Evolutionary conservation across 495 filamentous ascomycete genomes (phyloP).

Genomic region (Tuber umbilicatum): DNA sequence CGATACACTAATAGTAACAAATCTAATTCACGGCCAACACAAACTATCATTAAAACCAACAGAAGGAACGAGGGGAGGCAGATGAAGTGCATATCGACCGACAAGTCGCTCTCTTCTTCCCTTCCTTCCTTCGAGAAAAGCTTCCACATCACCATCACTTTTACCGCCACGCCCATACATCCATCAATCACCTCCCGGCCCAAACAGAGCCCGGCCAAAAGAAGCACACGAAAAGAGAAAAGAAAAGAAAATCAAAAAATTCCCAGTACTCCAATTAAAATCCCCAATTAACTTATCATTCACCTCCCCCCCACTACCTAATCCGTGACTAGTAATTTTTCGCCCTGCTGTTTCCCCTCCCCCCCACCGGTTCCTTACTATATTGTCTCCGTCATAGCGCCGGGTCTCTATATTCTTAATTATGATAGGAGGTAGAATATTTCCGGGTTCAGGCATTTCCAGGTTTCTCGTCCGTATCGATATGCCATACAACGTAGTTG

Average conservation of each 20-base stretch:
- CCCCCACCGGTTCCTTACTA: constrained; percentile 6
- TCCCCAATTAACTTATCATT: not conserved
- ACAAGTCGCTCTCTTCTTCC: not conserved
- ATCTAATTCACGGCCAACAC: not conserved
- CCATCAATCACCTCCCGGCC: not conserved
- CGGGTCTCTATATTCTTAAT: constrained; percentile 46
- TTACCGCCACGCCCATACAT: constrained; percentile 1
- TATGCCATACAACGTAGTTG: constrained; percentile 98
- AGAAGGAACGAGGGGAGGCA: not conserved
- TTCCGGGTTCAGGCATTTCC: constrained; percentile 53
- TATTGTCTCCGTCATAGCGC: constrained; percentile 31
- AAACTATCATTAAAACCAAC: not conserved
- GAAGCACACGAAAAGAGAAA: constrained; percentile 8
- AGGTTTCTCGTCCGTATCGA: constrained; percentile 95
- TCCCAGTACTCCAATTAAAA: constrained; percentile 24
- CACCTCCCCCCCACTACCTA: not conserved
- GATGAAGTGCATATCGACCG: not conserved
- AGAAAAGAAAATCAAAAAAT: constrained; percentile 19
- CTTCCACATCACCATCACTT: not conserved
- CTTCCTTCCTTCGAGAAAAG: not conserved
- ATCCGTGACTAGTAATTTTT: constrained; percentile 26
- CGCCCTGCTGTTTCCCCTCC: constrained; percentile 22
- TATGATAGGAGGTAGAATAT: constrained; percentile 44
- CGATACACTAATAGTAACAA: not conserved
- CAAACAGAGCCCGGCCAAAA: not conserved